Evolutionary conservation across 2,329 filamentous ascomycete genomes (phyloP), one percentile per base, ranked within the genome.

Genomic region (Apiospora malaysiana): DNA sequence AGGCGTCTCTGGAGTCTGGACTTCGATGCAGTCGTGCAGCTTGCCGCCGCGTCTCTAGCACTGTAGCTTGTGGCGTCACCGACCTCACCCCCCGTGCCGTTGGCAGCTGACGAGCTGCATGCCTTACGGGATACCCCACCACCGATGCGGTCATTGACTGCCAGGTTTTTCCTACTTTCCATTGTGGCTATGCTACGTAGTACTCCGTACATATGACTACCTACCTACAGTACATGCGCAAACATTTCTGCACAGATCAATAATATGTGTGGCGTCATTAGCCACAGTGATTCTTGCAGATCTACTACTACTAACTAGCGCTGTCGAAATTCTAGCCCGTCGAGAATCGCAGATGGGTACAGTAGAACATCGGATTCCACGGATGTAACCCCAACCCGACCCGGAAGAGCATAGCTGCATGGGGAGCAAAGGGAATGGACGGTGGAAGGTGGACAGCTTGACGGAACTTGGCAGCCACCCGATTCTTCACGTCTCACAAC

Each of bases 81-180:
- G n/a, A n/a, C n/a, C n/a, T n/a, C n/a, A n/a, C n/a, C n/a, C 56
- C 45, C 51, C 51, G 18, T 37, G 51, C 51, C 51, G 37, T 59
- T 27, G 37, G 51, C 51, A 59, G 51, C 51, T 59, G 51, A 59
- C 51, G 43, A 14, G 40, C 8, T 46, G 43, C 45, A 18, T n/a
- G 32, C 56, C 56, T 63, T 63, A 40, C 56, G 56, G 32, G 18
- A 63, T 40, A n/a, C 32, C 56, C 56, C 56, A 40, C 56, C 56
- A 63, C 2, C 7, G 9, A 63, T 63, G 56, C 56, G 56, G 56
- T 63, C 56, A 63, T 63, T 21, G 56, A 63, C 56, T 63, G 56
- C 56, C 56, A 63, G 56, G 56, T 63, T 63, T 63, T 63, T 63
- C 56, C 56, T 63, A 63, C 56, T 63, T 63, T 63, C 56, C 56